Evolutionary conservation across 192 early-diverging fungal species (phyloP).

Genomic region (Rhizoclosmatium globosum): DNA sequence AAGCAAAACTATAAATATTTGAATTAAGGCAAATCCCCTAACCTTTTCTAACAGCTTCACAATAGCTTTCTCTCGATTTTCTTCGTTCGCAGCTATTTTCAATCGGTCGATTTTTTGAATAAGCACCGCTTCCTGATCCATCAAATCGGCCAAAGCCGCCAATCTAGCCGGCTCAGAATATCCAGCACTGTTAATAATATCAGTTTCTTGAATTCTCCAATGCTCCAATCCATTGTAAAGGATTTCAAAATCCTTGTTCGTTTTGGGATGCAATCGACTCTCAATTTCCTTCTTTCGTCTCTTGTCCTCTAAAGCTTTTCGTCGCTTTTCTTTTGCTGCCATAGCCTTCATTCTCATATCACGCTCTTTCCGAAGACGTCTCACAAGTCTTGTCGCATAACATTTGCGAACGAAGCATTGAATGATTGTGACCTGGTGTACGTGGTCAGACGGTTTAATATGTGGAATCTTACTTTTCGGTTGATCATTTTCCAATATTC

Average conservation of each 20-base stretch:
- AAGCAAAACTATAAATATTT: neutral
- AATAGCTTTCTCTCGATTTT: slow-evolving; percentile 57
- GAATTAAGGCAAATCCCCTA: no score
- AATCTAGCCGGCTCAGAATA: slow-evolving; percentile 61
- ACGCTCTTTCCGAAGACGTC: slow-evolving; percentile 42
- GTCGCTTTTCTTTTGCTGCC: slow-evolving; percentile 58
- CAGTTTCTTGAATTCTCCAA: slow-evolving; percentile 65
- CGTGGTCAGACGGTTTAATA: slow-evolving; percentile 39
- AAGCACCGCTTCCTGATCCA: slow-evolving; percentile 66
- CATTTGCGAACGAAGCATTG: slow-evolving; percentile 63
- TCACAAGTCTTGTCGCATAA: slow-evolving; percentile 47
- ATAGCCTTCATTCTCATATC: slow-evolving; percentile 40
- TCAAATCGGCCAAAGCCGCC: slow-evolving; percentile 61
- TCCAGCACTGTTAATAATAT: slow-evolving; percentile 56
- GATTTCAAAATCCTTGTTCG: slow-evolving; percentile 65
- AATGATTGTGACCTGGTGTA: slow-evolving; percentile 49
- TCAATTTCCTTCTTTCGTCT: slow-evolving; percentile 59
- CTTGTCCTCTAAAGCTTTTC: slow-evolving; percentile 56
- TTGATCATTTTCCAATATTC: slow-evolving; percentile 41
- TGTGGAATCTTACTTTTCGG: slow-evolving; percentile 46
- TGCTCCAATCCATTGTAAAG: slow-evolving; percentile 65
- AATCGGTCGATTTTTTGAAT: slow-evolving; percentile 69
- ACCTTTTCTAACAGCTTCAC: slow-evolving; percentile 58
- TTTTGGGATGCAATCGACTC: slow-evolving; percentile 59
- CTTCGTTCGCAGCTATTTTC: slow-evolving; percentile 61